Evolutionary conservation across 768 basidiomycete species (phyloP), one percentile per base, ranked within the genome.

Genomic region (Cyathus striatus): DNA sequence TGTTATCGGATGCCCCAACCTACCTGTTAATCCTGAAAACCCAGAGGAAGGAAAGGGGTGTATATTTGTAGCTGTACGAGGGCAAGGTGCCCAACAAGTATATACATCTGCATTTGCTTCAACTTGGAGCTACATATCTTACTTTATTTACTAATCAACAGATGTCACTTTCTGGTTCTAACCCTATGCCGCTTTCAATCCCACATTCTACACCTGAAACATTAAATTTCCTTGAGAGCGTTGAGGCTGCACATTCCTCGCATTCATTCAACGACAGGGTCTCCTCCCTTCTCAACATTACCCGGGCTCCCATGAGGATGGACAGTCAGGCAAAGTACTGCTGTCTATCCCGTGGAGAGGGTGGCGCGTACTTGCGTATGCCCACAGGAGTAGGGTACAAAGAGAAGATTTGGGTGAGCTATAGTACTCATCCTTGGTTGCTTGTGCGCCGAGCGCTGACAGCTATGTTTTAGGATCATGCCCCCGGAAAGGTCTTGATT

Each of bases 321-420:
- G 95, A 98, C 60, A 90, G 86, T 58, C 94, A 97, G 61, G 92
- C 93, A 1, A 99, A 98, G 65, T 98, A 98, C 52, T 80, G 85
- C 23, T 82, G 83, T 55, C 76, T 98, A 12, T 81, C 83, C 4
- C 69, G 94, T 32, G 92, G 94, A 0, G 87, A 95, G 43, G 93
- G 92, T 1, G 83, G 81, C 1, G 77, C 79, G 25, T 95, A 92
- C 58, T 65, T 91, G 33, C 72, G 89, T 6, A 83, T 90, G 74
- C 90, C 90, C 0, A 81, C 81, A 1, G 81, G 80, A 4, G 67
- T 76, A 3, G 86, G 83, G 2, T 97, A 98, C 60, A 61, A 67
- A 47, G 95, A 97, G 62, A 97, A 97, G 68, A 94, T 98, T n/a
- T 99, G 95, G 94, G 88, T 86, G n/a, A 47, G 38, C 75, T 39